Conservation (phyloP, 306 rosid species). For the Gastrolobium bilobum region DNA sequence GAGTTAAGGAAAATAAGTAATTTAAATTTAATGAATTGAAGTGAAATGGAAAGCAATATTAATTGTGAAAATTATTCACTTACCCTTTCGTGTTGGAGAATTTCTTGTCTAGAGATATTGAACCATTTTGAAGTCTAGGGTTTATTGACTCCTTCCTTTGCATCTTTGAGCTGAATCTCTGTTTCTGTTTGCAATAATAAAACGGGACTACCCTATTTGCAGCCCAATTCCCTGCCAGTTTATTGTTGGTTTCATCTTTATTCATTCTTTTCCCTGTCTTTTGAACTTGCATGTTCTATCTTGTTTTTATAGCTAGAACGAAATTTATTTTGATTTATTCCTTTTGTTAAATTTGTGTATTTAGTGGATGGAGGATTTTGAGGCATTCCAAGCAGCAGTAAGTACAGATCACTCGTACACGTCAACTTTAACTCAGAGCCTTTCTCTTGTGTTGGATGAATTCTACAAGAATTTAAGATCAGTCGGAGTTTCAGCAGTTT, state of each 20-base stretch:
- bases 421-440: conserved; percentile 75
- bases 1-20: conserved; percentile 14
- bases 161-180: conserved; percentile 29
- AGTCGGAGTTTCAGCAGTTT: conserved; percentile 85
- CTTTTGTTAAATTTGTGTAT: conserved; percentile 31
- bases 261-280: neutral
- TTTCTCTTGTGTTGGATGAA: conserved; percentile 81
- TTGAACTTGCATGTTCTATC: conserved; percentile 1
- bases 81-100: conserved; percentile 23
- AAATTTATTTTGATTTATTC: neutral
- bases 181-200: conserved; percentile 11
- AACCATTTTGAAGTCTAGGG: neutral
- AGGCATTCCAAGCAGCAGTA: conserved; percentile 76
- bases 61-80: conserved; percentile 7
- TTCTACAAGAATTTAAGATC: conserved; percentile 81
- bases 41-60: conserved; percentile 29
- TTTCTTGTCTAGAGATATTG: conserved; percentile 3
- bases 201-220: neutral
- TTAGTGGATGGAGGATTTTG: conserved; percentile 96
- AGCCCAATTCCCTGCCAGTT: neutral
- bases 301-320: conserved; percentile 22
- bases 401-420: conserved; percentile 69
- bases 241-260: neutral
- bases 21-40: conserved; percentile 23
- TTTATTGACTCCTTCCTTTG: conserved; percentile 36